Evolutionary conservation across 1,284 basidiomycete genomes (phyloP).

Genomic region (Exobasidium cylindrosporum): DNA sequence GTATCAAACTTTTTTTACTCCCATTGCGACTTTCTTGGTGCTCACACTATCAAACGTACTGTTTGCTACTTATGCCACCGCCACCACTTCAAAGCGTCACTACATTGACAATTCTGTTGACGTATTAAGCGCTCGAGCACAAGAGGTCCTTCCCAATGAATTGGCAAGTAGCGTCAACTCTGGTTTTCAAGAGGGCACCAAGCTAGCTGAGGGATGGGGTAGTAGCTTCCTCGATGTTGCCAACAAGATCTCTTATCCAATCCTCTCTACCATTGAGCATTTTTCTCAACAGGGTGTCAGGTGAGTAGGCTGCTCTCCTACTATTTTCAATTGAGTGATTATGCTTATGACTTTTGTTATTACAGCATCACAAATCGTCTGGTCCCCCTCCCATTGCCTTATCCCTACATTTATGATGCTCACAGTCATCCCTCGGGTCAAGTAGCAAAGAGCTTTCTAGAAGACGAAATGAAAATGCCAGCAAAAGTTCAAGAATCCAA

Average conservation of each 20-base stretch:
- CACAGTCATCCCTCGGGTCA: not conserved
- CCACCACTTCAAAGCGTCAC: slow-evolving; percentile 19
- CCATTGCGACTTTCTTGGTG: slow-evolving; percentile 23
- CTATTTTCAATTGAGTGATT: not conserved
- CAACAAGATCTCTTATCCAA: not conserved
- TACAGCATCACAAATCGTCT: not conserved
- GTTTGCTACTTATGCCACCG: slow-evolving; percentile 26
- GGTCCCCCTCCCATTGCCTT: not conserved
- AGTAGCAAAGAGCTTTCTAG: not conserved
- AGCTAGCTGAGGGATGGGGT: slow-evolving; percentile 8
- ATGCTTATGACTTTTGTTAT: too few species aligned
- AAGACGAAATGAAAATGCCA: not conserved
- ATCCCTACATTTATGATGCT: slow-evolving; percentile 4
- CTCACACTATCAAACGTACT: slow-evolving; percentile 25
- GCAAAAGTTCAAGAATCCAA: not conserved
- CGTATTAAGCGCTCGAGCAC: not conserved
- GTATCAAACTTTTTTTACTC: slow-evolving; percentile 21
- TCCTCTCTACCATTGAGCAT: not conserved
- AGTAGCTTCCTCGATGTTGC: not conserved
- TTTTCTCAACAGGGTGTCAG: slow-evolving; percentile 4
- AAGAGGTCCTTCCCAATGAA: not conserved
- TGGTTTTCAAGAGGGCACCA: slow-evolving; percentile 5
- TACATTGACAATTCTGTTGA: slow-evolving; percentile 15
- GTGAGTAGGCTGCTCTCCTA: not conserved
- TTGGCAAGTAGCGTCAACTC: not conserved